Evolutionary conservation across 805 yeast genomes (phyloP).

Genomic region (Kuraishia piskuri): DNA sequence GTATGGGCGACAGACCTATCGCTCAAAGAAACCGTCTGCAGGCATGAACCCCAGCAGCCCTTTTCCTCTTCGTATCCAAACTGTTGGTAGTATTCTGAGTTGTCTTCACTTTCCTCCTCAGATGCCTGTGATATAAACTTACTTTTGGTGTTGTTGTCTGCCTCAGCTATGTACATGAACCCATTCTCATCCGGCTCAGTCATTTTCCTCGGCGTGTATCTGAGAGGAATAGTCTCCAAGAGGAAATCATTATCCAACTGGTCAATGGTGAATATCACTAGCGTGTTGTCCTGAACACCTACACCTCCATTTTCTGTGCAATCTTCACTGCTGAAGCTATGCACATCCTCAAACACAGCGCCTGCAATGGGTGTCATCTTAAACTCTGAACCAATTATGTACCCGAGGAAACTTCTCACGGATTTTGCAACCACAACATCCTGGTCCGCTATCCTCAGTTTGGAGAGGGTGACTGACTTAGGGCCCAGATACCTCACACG

Average conservation of each 20-base stretch:
- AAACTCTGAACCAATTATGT: slow-evolving; percentile 24
- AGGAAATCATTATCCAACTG: slow-evolving; percentile 23
- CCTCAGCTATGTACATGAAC: slow-evolving; percentile 32
- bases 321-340: slow-evolving; percentile 57
- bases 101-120: slow-evolving; percentile 16
- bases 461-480: slow-evolving; percentile 44
- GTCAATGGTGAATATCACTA: slow-evolving; percentile 51
- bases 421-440: slow-evolving; percentile 40
- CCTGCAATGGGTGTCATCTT: slow-evolving; percentile 39
- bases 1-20: slow-evolving; percentile 28
- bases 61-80: slow-evolving; percentile 27
- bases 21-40: slow-evolving; percentile 36
- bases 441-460: slow-evolving; percentile 21
- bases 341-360: slow-evolving; percentile 33
- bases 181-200: slow-evolving; percentile 17
- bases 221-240: slow-evolving; percentile 31
- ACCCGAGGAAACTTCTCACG: slow-evolving; percentile 48
- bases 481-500: slow-evolving; percentile 70
- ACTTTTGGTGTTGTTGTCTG: slow-evolving; percentile 30
- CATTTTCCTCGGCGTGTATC: slow-evolving; percentile 44
- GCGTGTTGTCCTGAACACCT: slow-evolving; percentile 42
- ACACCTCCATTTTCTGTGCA: slow-evolving; percentile 50
- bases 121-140: slow-evolving; percentile 16
- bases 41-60: slow-evolving; percentile 41
- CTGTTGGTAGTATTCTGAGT: slow-evolving; percentile 30